Conservation (phyloP, 1,284 basidiomycete genomes). For the Cystobasidium sp. region DNA sequence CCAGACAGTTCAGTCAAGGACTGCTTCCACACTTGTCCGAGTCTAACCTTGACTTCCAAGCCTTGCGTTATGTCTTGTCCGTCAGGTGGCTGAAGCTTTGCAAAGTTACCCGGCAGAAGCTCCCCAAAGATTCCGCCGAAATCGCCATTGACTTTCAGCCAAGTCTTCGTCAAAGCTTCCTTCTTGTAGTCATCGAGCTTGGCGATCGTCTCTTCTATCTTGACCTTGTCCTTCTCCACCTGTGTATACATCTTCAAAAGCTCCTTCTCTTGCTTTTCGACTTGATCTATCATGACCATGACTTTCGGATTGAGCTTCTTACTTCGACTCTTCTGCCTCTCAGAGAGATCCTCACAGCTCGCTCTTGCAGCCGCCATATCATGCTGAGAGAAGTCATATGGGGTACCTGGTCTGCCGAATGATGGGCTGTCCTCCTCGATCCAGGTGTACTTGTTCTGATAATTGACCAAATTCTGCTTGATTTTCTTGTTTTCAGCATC, state of each 20-base stretch:
- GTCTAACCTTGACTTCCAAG: conserved; percentile 92
- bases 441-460: conserved; percentile 88
- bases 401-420: conserved; percentile 80
- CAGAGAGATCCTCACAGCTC: conserved; percentile 76
- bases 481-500: conserved; percentile 60
- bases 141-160: conserved; percentile 92
- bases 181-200: conserved; percentile 93
- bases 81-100: conserved; percentile 91
- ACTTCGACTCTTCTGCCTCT: conserved; percentile 82
- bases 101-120: conserved; percentile 93
- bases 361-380: conserved; percentile 70
- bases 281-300: conserved; percentile 95
- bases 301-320: conserved; percentile 96
- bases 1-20: conserved; percentile 95
- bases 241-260: conserved; percentile 87
- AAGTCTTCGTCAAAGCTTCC: conserved; percentile 90
- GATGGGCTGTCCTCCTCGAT: conserved; percentile 78
- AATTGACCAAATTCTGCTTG: conserved; percentile 55
- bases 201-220: conserved; percentile 92
- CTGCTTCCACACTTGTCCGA: conserved; percentile 96
- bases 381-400: conserved; percentile 80
- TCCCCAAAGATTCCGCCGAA: conserved; percentile 97
- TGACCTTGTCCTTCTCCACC: conserved; percentile 90
- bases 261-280: conserved; percentile 89
- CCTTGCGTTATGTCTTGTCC: conserved; percentile 91